A percentile compares a stretch with the other conserved stretches of the same genome.
These are phyloP conservation scores for Pezicula neosporulosa DNA, from an alignment of 2,329 filamentous ascomycete genomes.

Conservation along the genomic window DNA sequence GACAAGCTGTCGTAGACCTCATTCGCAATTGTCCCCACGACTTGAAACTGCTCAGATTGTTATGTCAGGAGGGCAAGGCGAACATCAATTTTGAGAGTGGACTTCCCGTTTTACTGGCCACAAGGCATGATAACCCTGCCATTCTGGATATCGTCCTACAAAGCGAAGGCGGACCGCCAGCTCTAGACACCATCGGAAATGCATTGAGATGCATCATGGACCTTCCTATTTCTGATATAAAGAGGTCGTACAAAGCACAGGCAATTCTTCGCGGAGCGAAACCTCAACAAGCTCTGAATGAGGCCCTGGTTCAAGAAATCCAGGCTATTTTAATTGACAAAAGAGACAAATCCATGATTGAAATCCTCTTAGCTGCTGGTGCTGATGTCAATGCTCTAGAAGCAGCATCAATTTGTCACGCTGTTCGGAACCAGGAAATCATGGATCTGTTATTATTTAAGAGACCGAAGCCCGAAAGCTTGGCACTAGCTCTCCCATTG, in stretches of 20 bases:
- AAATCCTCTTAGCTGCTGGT: slow-evolving; percentile 44
- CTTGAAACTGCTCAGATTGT: slow-evolving; percentile 42
- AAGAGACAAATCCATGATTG: slow-evolving; percentile 40
- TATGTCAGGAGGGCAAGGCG: slow-evolving; percentile 48
- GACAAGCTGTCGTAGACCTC: slow-evolving; percentile 37
- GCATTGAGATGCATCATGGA: slow-evolving; percentile 8
- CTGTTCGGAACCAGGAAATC: slow-evolving; percentile 43
- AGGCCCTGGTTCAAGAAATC: slow-evolving; percentile 48
- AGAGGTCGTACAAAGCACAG: slow-evolving; percentile 39
- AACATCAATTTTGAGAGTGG: slow-evolving; percentile 49
- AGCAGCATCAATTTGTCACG: slow-evolving; percentile 46
- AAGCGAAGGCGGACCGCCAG: slow-evolving; percentile 2
- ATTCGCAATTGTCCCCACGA: slow-evolving; percentile 46
- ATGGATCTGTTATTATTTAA: slow-evolving; percentile 45
- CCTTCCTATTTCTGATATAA: slow-evolving; percentile 6
- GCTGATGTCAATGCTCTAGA: slow-evolving; percentile 53
- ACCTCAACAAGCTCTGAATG: slow-evolving; percentile 40
- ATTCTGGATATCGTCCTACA: slow-evolving; percentile 8
- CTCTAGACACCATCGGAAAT: slow-evolving; percentile 4
- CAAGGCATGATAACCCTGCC: not conserved
- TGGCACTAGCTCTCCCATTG: slow-evolving; percentile 5
- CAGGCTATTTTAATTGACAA: slow-evolving; percentile 38
- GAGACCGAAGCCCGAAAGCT: slow-evolving; percentile 36
- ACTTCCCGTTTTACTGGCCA: slow-evolving; percentile 31
- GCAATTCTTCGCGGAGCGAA: slow-evolving; percentile 40